Base-by-base conservation (phyloP, 2,329 filamentous ascomycete genomes). In the Alternaria ethzedia region DNA sequence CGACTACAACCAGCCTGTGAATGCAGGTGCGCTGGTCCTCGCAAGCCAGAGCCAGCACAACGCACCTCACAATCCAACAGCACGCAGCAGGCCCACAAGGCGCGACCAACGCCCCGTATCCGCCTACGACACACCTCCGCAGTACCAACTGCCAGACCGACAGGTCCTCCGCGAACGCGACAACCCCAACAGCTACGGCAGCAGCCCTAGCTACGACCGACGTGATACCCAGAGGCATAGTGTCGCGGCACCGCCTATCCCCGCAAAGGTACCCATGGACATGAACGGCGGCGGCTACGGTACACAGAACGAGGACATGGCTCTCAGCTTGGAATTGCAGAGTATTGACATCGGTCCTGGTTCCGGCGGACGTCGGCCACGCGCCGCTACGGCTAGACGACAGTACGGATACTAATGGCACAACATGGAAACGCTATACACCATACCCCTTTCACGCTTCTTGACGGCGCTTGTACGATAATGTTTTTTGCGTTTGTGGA, bases 321-420 rank as follows among this genome's bases (percentile, higher is more conserved):
- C 90, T 20, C 80, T 94, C 56, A 86, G 91, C 79, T 84, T 92
- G 66, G 91, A 94, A 80, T 86, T 94, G 84, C 88, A 79, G 65
- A 80, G 76, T 67, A 83, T 84, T 64, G 82, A 85, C 65, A 80
- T 84, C 65, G 81, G 83, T 12, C 70, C 75, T 25, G 70, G 74
- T 5, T 66, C 70, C 55, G 71, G 70, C 7, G 67, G 72, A 67
- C 54, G 70, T 41, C 58, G 64, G 61, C 58, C 67, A 62, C 57
- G 69, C 13, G 54, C 61, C 21, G 54, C 61, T 15, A 59, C 59
- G 41, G 49, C 54, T 57, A 62, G 66, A 61, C 58, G 66, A 51
- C 61, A 62, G 44, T 68, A 68, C 54, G 66, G 66, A 23, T 68
- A 50, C 44, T 68, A 52, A 61, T 45, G 61, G 44, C 28, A 30